A percentile compares a stretch with the other conserved stretches of the same genome.
phyloP scores from a whole-genome alignment of 2,329 filamentous ascomycete species.

The Aspergillus proliferans region DNA sequence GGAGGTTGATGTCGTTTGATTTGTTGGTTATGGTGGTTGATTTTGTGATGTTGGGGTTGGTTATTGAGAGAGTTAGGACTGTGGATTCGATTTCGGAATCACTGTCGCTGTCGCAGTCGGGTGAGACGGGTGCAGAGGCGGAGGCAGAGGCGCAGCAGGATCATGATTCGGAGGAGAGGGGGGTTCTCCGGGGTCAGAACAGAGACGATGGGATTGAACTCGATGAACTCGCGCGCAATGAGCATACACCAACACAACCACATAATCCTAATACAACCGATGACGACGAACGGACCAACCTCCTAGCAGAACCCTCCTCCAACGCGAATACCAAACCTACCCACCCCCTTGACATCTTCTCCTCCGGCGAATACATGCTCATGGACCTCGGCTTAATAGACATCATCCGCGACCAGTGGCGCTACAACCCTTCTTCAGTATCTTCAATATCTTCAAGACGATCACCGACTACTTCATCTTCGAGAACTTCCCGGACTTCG shows the following conservation, averaged over 20 bases:
- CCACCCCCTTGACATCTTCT: slow-evolving; percentile 34
- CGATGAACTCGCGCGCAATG: slow-evolving; percentile 26
- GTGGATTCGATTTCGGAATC: slow-evolving; percentile 21
- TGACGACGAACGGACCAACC: slow-evolving; percentile 20
- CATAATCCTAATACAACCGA: slow-evolving; percentile 12
- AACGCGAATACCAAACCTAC: slow-evolving; percentile 14
- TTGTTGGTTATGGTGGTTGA: slow-evolving; percentile 50
- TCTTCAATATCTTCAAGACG: background rate
- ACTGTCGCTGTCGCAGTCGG: background rate
- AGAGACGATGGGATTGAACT: slow-evolving; percentile 34
- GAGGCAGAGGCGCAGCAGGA: slow-evolving; percentile 41
- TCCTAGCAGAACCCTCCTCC: slow-evolving; percentile 27
- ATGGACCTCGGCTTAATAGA: slow-evolving; percentile 31
- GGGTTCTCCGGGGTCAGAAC: slow-evolving; percentile 39
- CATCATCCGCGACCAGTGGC: slow-evolving; percentile 36
- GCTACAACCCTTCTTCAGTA: slow-evolving; percentile 18
- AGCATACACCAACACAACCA: slow-evolving; percentile 4
- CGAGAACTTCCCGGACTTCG: slow-evolving; percentile 10
- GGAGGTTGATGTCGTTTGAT: slow-evolving; percentile 49
- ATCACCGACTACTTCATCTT: background rate
- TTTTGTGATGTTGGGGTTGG: slow-evolving; percentile 51
- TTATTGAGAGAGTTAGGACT: slow-evolving; percentile 47
- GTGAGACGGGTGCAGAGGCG: background rate
- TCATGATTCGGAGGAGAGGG: slow-evolving; percentile 55
- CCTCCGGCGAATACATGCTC: slow-evolving; percentile 32